phyloP scores from a whole-genome alignment of 495 filamentous ascomycete genomes.

The Aspergillus baeticus region DNA sequence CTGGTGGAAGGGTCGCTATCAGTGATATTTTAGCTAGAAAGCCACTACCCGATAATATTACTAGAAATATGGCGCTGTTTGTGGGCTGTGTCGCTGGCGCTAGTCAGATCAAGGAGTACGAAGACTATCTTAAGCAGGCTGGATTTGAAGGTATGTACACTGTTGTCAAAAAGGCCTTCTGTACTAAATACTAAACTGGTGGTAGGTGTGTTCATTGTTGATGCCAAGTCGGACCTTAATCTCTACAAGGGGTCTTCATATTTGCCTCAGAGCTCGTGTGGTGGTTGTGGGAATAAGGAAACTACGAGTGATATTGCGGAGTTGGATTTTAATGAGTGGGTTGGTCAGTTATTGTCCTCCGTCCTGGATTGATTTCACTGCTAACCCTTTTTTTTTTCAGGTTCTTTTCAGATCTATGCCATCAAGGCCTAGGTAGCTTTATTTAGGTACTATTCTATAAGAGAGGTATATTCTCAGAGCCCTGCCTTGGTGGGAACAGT shows the following conservation, averaged over 20 bases:
- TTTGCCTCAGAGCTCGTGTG: conserved; percentile 11
- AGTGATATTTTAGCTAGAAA: conserved; percentile 63
- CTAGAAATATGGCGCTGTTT: conserved; percentile 50
- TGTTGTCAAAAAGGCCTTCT: background rate
- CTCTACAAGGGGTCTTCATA: conserved; percentile 41
- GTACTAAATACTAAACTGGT: background rate
- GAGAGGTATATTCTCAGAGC: no score
- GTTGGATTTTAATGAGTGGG: conserved; percentile 25
- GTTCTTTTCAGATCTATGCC: conserved; percentile 19
- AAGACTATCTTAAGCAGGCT: conserved; percentile 46
- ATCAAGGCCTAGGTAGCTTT: background rate
- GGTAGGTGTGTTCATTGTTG: conserved; percentile 49
- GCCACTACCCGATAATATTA: conserved; percentile 48
- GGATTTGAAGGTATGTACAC: conserved; percentile 48
- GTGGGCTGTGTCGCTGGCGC: conserved; percentile 63
- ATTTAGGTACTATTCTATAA: no score
- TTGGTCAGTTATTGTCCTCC: conserved; percentile 17
- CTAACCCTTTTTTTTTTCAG: conserved; percentile 1
- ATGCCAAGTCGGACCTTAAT: conserved; percentile 52
- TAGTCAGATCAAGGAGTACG: conserved; percentile 52
- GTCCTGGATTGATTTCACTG: background rate
- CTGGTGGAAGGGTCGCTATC: conserved; percentile 61
- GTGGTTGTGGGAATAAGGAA: background rate
- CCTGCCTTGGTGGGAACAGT: no score
- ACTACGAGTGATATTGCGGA: background rate